These are phyloP conservation scores for Moricandia arvensis DNA, from an alignment of 345 rosid genomes.

Conservation along the genomic window DNA sequence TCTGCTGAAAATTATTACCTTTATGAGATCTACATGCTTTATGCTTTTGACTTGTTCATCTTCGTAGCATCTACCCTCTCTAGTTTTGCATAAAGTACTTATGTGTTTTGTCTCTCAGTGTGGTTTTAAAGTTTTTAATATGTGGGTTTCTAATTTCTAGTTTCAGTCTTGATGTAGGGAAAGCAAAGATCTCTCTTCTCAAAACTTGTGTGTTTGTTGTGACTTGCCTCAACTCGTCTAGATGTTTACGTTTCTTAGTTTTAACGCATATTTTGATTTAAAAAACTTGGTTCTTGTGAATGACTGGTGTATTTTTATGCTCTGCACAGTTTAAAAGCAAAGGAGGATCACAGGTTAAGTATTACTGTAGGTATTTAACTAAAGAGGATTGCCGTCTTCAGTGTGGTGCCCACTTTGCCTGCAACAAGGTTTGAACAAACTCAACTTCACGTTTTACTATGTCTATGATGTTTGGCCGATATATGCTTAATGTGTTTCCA, in stretches of 20 bases:
- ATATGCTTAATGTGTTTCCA: conserved; percentile 35
- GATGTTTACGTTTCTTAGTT: background rate
- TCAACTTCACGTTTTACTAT: background rate
- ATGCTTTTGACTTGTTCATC: background rate
- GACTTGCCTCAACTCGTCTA: background rate
- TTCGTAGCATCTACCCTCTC: background rate
- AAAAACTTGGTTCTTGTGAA: background rate
- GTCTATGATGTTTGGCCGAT: background rate
- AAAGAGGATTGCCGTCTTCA: conserved; percentile 95
- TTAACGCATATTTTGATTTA: background rate
- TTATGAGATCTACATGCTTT: background rate
- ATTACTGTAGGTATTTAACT: conserved; percentile 85
- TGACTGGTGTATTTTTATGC: conserved; percentile 24
- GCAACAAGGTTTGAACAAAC: conserved; percentile 66
- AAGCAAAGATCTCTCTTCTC: background rate
- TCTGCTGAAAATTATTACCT: background rate
- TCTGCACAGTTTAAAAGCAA: conserved; percentile 81
- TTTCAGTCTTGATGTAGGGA: background rate
- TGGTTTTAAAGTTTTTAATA: background rate
- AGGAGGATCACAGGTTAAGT: conserved; percentile 97
- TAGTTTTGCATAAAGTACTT: background rate
- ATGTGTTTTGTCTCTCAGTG: background rate
- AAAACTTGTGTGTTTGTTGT: background rate
- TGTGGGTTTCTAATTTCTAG: conserved; percentile 15
- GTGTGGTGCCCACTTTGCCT: conserved; percentile 73